A percentile compares a stretch with the other conserved stretches of the same genome.
phyloP scores from a whole-genome alignment of 768 basidiomycete genomes.

The Leucogyrophana mollusca region DNA sequence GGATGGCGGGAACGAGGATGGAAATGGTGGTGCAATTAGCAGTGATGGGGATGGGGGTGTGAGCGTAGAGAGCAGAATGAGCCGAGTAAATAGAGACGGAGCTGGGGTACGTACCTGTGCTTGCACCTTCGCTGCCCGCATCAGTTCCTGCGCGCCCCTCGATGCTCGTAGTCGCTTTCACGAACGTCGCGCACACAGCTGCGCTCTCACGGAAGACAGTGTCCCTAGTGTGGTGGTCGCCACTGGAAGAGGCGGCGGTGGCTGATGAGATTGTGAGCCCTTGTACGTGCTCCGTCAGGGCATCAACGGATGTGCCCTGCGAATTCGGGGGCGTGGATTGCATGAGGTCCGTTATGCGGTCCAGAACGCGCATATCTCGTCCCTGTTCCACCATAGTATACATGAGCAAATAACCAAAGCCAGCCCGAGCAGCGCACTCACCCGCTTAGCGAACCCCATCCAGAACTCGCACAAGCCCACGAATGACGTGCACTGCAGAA shows the following conservation, averaged over 20 bases:
- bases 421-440: constrained; percentile 28
- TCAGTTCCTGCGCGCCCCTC: too few relatives aligned
- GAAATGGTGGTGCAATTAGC: too few relatives aligned
- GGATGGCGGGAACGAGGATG: too few relatives aligned
- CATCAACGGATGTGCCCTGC: constrained; percentile 18
- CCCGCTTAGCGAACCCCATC: constrained; percentile 65
- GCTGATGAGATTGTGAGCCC: constrained; percentile 16
- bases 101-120: too few relatives aligned
- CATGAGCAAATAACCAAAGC: too few relatives aligned
- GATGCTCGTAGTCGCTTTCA: constrained; percentile 41
- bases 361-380: constrained; percentile 45
- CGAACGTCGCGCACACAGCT: constrained; percentile 40
- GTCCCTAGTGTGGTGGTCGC: too few relatives aligned
- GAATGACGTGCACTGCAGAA: constrained; percentile 53
- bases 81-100: too few relatives aligned
- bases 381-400: constrained; percentile 42
- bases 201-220: constrained; percentile 34
- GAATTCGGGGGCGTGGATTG: constrained; percentile 11
- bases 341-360: constrained; percentile 46
- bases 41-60: too few relatives aligned
- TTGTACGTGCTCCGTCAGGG: constrained; percentile 13
- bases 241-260: too few relatives aligned
- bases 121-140: too few relatives aligned
- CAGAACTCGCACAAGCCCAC: constrained; percentile 70
- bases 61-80: too few relatives aligned